These are phyloP conservation scores for Eutypa lata DNA, from an alignment of 2,329 filamentous ascomycete genomes.

Conservation along the genomic window DNA sequence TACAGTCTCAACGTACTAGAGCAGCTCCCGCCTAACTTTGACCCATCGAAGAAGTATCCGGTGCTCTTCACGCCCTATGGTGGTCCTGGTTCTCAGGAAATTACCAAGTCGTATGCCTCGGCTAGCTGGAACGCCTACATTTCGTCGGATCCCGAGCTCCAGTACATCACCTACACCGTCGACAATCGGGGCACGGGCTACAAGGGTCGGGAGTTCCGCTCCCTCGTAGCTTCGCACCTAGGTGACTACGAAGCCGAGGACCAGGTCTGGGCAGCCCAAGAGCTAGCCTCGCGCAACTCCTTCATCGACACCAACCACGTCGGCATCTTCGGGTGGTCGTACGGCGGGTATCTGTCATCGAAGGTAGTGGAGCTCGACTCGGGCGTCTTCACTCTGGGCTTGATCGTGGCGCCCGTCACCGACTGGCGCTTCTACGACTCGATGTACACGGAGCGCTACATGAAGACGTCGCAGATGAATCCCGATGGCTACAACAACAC, in stretches of 20 bases:
- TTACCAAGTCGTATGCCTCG: slow-evolving; percentile 52
- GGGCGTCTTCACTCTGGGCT: slow-evolving; percentile 58
- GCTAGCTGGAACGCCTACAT: slow-evolving; percentile 62
- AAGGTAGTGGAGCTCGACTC: slow-evolving; percentile 64
- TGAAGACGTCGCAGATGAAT: slow-evolving; percentile 60
- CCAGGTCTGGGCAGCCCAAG: slow-evolving; percentile 63
- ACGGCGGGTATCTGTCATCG: slow-evolving; percentile 62
- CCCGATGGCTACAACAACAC: slow-evolving; percentile 57
- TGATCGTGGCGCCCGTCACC: slow-evolving; percentile 63
- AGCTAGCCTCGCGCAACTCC: slow-evolving; percentile 45
- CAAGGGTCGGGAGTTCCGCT: slow-evolving; percentile 62
- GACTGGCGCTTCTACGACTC: slow-evolving; percentile 72
- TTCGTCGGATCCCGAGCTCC: slow-evolving; percentile 62
- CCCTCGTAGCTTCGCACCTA: slow-evolving; percentile 54
- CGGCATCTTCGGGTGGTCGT: slow-evolving; percentile 68
- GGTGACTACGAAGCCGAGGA: slow-evolving; percentile 63
- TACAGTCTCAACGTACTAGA: slow-evolving; percentile 63
- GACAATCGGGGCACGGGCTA: slow-evolving; percentile 66
- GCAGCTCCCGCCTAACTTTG: slow-evolving; percentile 62
- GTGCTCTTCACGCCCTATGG: slow-evolving; percentile 67
- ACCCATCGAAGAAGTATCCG: slow-evolving; percentile 61
- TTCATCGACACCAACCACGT: slow-evolving; percentile 59
- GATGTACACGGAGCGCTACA: slow-evolving; percentile 71
- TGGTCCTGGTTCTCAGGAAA: slow-evolving; percentile 61
- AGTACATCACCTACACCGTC: slow-evolving; percentile 65